Evolutionary conservation across 2,329 filamentous ascomycete species (phyloP).

Genomic region (Diplodia sapinea): DNA sequence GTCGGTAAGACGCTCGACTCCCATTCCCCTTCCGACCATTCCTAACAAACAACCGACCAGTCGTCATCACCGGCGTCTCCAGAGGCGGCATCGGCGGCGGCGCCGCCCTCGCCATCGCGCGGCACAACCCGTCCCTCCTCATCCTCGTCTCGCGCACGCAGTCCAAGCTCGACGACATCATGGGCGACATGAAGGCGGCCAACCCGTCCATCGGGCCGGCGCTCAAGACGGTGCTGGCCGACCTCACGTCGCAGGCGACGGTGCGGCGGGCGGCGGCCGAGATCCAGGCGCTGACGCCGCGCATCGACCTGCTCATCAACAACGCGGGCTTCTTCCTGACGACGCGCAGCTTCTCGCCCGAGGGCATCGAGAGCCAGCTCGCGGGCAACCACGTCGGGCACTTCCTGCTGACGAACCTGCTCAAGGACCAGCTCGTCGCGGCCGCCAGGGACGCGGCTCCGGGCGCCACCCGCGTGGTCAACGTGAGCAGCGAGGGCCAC

Average conservation of each 20-base stretch:
- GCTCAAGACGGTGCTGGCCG: constrained; percentile 42
- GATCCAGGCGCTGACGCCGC: constrained; percentile 38
- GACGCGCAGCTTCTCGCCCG: constrained; percentile 40
- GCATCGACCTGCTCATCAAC: constrained; percentile 52
- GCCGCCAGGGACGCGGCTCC: constrained; percentile 35
- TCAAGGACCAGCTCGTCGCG: constrained; percentile 49
- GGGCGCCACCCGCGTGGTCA: constrained; percentile 39
- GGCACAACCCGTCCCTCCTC: constrained; percentile 39
- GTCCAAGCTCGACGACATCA: constrained; percentile 50
- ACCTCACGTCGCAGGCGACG: constrained; percentile 46
- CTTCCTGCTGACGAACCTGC: constrained; percentile 52
- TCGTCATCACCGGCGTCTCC: constrained; percentile 38
- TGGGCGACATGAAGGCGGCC: constrained; percentile 43
- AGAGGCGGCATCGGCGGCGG: constrained; percentile 41
- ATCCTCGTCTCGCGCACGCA: constrained; percentile 51
- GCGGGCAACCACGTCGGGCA: constrained; percentile 55
- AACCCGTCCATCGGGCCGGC: constrained; percentile 41
- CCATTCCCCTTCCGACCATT: neutral
- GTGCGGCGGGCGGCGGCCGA: constrained; percentile 45
- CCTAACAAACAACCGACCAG: neutral
- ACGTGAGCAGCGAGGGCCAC: constrained; percentile 38
- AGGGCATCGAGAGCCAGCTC: constrained; percentile 55
- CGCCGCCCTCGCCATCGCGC: constrained; percentile 40
- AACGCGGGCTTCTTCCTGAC: constrained; percentile 47
- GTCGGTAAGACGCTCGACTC: constrained; percentile 34